phyloP scores from a whole-genome alignment of 805 yeast genomes.

The Candida dajiaensis region DNA sequence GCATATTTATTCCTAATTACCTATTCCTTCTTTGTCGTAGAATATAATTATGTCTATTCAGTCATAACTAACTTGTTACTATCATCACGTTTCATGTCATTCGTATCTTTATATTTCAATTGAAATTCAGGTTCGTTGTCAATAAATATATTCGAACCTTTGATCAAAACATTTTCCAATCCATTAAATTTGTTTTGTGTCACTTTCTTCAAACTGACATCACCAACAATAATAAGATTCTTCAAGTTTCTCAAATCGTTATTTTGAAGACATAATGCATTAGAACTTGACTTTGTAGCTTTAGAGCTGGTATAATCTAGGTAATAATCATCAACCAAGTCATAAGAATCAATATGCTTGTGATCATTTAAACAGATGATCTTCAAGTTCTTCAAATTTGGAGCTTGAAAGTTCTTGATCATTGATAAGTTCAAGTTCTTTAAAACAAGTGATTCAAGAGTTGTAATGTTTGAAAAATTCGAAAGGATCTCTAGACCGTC shows the following conservation, averaged over 20 bases:
- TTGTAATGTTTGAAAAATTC: constrained; percentile 10
- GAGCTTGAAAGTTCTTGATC: constrained; percentile 13
- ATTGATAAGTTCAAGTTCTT: constrained; percentile 20
- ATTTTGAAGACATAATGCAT: constrained; percentile 1
- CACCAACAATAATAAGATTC: constrained; percentile 11
- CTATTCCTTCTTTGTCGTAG: no score
- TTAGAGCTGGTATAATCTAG: background rate
- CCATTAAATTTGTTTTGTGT: background rate
- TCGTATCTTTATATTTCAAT: background rate
- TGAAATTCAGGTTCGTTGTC: background rate
- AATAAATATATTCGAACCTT: background rate
- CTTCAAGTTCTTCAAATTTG: constrained; percentile 11
- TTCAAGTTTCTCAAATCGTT: constrained; percentile 6
- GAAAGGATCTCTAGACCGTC: constrained; percentile 26
- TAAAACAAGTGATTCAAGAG: constrained; percentile 10
- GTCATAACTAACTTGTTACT: background rate
- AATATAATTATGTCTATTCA: no score
- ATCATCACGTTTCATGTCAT: background rate
- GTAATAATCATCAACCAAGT: constrained; percentile 6
- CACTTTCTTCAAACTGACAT: constrained; percentile 5
- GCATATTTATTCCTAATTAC: background rate
- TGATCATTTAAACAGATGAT: constrained; percentile 16
- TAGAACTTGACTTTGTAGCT: constrained; percentile 4
- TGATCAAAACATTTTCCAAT: background rate
- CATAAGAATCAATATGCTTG: constrained; percentile 20